Percentiles rank a stretch among this genome's conserved stretches.
Evolutionary conservation across 2,329 filamentous ascomycete genomes (phyloP).

Genomic region (Neonectria faginata): DNA sequence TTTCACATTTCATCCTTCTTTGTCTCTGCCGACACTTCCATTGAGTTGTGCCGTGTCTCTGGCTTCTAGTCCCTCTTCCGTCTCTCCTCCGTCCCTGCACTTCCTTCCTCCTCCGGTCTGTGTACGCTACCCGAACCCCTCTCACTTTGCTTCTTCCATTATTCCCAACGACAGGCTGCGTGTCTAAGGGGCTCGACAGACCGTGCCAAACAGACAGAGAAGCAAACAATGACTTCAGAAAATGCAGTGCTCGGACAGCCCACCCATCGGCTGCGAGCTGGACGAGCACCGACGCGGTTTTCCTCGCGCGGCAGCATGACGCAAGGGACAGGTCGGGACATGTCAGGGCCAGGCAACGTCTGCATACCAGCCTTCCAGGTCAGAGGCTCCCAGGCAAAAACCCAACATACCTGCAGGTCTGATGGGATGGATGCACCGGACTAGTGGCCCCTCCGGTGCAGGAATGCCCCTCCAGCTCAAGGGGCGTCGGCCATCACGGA

Average conservation of each 20-base stretch:
- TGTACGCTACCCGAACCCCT: not conserved
- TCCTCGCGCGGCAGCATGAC: slow-evolving; percentile 28
- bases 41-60: slow-evolving; percentile 14
- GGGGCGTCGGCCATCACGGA: slow-evolving; percentile 39
- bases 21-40: slow-evolving; percentile 16
- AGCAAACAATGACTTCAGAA: slow-evolving; percentile 9
- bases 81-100: not conserved
- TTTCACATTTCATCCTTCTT: slow-evolving; percentile 5
- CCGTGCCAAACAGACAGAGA: slow-evolving; percentile 21
- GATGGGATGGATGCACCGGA: slow-evolving; percentile 42
- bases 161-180: slow-evolving; percentile 17
- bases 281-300: not conserved
- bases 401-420: slow-evolving; percentile 38
- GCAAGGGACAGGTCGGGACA: slow-evolving; percentile 40
- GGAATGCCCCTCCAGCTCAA: slow-evolving; percentile 47
- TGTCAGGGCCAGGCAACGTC: slow-evolving; percentile 36
- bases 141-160: slow-evolving; percentile 27
- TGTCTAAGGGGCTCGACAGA: slow-evolving; percentile 16
- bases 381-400: slow-evolving; percentile 33
- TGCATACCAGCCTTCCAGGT: slow-evolving; percentile 42
- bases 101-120: not conserved
- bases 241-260: slow-evolving; percentile 22
- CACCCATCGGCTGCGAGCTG: not conserved
- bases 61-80: not conserved
- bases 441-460: slow-evolving; percentile 39